A percentile compares a stretch with the other conserved stretches of the same genome.
phyloP scores from a whole-genome alignment of 805 yeast genomes.

The Alloascoidea hylecoeti region DNA sequence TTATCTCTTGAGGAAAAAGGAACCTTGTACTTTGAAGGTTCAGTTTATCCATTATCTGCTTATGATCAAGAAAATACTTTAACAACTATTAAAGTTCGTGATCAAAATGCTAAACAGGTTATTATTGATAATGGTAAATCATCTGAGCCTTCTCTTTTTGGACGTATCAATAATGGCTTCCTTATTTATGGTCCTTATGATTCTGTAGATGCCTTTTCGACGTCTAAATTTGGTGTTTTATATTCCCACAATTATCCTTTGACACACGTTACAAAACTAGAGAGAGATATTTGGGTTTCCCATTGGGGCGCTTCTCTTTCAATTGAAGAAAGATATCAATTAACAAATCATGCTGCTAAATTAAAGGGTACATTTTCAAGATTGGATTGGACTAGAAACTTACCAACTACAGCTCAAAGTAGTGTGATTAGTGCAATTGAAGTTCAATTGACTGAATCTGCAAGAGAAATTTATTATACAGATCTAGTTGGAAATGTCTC shows the following conservation, averaged over 20 bases:
- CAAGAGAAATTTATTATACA: constrained; percentile 62
- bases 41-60: neutral
- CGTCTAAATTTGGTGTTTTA: constrained; percentile 35
- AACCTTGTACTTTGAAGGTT: neutral
- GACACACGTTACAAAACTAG: constrained; percentile 39
- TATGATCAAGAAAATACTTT: constrained; percentile 6
- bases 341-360: constrained; percentile 62
- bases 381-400: constrained; percentile 30
- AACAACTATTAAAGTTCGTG: constrained; percentile 7
- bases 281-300: constrained; percentile 79
- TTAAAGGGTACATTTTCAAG: constrained; percentile 54
- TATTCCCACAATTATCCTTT: constrained; percentile 59
- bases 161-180: constrained; percentile 23
- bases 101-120: constrained; percentile 5
- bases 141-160: constrained; percentile 17
- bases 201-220: constrained; percentile 29
- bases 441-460: constrained; percentile 32
- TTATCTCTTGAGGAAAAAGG: constrained; percentile 35
- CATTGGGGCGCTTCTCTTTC: constrained; percentile 64
- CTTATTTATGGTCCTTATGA: constrained; percentile 43
- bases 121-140: constrained; percentile 5
- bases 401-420: constrained; percentile 30
- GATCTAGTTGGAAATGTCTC: constrained; percentile 93
- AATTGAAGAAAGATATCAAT: constrained; percentile 76
- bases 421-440: constrained; percentile 51